A percentile compares a stretch with the other conserved stretches of the same genome.
Conservation (phyloP, 1,284 basidiomycete genomes). For the Moesziomyces sp. region DNA sequence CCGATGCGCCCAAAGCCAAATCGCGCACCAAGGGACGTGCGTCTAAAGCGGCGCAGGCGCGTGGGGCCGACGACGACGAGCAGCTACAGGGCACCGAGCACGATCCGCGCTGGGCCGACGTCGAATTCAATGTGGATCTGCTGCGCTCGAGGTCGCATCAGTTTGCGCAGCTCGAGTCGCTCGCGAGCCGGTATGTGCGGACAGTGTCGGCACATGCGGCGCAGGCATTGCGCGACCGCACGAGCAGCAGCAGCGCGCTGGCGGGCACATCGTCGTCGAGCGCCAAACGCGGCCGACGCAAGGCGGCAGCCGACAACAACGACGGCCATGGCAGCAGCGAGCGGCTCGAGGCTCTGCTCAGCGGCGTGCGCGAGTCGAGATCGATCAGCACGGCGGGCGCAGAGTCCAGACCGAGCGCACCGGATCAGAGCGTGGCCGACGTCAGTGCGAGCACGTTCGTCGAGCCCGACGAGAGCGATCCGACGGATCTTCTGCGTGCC, state of each 20-base stretch:
- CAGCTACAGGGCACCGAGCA: slow-evolving; percentile 50
- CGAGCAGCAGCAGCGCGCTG: slow-evolving; percentile 32
- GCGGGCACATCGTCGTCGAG: slow-evolving; percentile 25
- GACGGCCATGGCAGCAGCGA: slow-evolving; percentile 23
- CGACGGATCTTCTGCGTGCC: slow-evolving; percentile 43
- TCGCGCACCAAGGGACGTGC: slow-evolving; percentile 22
- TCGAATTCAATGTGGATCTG: slow-evolving; percentile 54
- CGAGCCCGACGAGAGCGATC: slow-evolving; percentile 52
- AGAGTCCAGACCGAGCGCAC: slow-evolving; percentile 8
- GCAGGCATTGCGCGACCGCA: slow-evolving; percentile 50
- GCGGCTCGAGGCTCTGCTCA: slow-evolving; percentile 45
- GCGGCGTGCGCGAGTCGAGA: slow-evolving; percentile 47
- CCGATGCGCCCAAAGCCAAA: slow-evolving; percentile 23
- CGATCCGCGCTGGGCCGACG: slow-evolving; percentile 46
- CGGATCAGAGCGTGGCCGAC: slow-evolving; percentile 29
- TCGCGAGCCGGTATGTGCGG: slow-evolving; percentile 43
- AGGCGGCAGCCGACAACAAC: slow-evolving; percentile 14
- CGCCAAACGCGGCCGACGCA: slow-evolving; percentile 30
- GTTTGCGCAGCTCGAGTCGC: slow-evolving; percentile 47
- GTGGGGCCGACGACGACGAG: slow-evolving; percentile 3
- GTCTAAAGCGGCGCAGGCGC: slow-evolving; percentile 31
- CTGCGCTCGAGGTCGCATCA: slow-evolving; percentile 44
- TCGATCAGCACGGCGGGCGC: slow-evolving; percentile 13
- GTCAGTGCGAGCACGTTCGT: slow-evolving; percentile 28
- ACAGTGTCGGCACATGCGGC: slow-evolving; percentile 49